A percentile compares a stretch with the other conserved stretches of the same genome.
Evolutionary conservation across 1,139 yeast genomes (phyloP).

Genomic region (Yarrowia galli): DNA sequence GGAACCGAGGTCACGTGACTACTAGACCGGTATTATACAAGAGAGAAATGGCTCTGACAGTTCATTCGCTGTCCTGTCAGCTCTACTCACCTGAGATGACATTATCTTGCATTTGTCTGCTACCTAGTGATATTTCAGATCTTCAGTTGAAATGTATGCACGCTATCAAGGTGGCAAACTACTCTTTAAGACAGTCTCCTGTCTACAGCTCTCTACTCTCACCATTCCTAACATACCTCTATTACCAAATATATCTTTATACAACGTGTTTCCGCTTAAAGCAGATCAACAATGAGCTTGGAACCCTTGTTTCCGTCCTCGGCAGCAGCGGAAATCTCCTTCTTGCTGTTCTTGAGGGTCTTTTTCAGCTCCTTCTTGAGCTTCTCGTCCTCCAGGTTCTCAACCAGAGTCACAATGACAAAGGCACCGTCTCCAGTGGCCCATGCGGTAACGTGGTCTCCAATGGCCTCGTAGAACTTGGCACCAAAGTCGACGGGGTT

Average conservation of each 20-base stretch:
- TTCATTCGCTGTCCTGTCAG: no score
- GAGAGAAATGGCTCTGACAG: no score
- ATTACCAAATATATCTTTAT: constrained; percentile 26
- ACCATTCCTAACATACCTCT: background rate
- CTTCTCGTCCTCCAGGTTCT: constrained; percentile 54
- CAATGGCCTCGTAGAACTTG: constrained; percentile 57
- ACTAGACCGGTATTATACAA: no score
- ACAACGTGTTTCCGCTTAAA: constrained; percentile 1
- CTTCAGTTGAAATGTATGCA: no score
- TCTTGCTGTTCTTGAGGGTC: constrained; percentile 52
- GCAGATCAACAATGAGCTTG: constrained; percentile 61
- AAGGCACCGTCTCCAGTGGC: constrained; percentile 78
- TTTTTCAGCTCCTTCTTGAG: constrained; percentile 64
- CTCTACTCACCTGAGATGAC: no score
- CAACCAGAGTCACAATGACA: constrained; percentile 64
- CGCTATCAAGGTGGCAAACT: no score
- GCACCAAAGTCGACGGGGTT: constrained; percentile 72
- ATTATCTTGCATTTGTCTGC: background rate
- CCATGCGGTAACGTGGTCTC: constrained; percentile 67
- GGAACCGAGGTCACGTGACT: no score
- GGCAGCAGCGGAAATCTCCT: constrained; percentile 57
- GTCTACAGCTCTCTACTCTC: no score
- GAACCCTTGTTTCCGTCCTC: constrained; percentile 80
- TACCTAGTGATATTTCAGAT: no score
- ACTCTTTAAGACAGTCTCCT: background rate